These are phyloP conservation scores for Vigna hirtella DNA, from an alignment of 306 rosid species.

Conservation along the genomic window DNA sequence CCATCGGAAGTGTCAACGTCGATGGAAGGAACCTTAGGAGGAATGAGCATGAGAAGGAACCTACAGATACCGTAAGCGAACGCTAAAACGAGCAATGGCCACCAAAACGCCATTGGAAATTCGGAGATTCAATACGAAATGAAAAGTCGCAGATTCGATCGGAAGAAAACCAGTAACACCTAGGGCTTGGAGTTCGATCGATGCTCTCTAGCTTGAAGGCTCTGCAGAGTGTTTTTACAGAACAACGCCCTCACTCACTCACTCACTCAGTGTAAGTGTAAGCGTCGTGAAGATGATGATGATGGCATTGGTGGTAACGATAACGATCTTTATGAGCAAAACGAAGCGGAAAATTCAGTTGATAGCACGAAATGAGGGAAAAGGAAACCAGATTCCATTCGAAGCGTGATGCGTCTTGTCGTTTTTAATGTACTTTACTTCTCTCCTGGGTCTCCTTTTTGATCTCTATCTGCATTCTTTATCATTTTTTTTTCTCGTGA, in stretches of 20 bases:
- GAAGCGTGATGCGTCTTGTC: conserved; percentile 24
- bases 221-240: neutral
- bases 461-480: neutral
- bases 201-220: conserved; percentile 13
- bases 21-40: conserved; percentile 81
- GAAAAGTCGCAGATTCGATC: neutral
- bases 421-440: conserved; percentile 25
- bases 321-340: neutral
- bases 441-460: neutral
- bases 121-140: conserved; percentile 32
- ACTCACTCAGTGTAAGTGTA: conserved; percentile 21
- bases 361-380: neutral
- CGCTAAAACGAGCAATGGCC: conserved; percentile 78
- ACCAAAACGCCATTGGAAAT: conserved; percentile 77
- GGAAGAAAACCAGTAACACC: neutral
- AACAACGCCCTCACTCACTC: neutral
- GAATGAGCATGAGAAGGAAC: conserved; percentile 86
- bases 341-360: neutral
- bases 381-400: conserved; percentile 37
- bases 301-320: neutral
- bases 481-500: neutral
- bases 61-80: conserved; percentile 74
- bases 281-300: conserved; percentile 21
- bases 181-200: conserved; percentile 32
- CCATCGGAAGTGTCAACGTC: conserved; percentile 91